phyloP scores from a whole-genome alignment of 208 protist species.

The Leishmania aethiopica region DNA sequence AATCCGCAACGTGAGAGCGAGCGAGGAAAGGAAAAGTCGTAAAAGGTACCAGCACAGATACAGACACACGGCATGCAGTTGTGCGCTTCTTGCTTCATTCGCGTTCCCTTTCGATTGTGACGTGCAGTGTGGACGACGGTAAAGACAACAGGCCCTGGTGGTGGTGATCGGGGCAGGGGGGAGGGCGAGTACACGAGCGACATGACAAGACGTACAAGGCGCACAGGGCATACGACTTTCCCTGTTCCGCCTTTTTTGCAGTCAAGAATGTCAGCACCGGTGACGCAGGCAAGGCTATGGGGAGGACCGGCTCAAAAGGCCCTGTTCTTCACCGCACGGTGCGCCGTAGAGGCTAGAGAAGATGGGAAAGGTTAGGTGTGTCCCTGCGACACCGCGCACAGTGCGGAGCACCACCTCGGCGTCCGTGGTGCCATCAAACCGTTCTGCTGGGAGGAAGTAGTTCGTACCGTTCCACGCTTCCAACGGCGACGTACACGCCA shows the following conservation, averaged over 20 bases:
- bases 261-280: not conserved
- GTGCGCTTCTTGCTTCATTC: not conserved
- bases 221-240: not conserved
- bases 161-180: too few relatives aligned
- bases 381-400: not conserved
- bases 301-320: not conserved
- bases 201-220: not conserved
- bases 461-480: conserved; percentile 27
- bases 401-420: not conserved
- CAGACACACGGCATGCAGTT: not conserved
- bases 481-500: not conserved
- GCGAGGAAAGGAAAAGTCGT: not conserved
- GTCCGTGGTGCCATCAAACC: conserved; percentile 19
- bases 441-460: conserved; percentile 21
- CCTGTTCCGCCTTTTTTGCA: not conserved
- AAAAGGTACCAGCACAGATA: not conserved
- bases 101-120: not conserved
- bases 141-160: too few relatives aligned
- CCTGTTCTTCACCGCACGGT: not conserved
- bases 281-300: not conserved
- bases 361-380: not conserved
- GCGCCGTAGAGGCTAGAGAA: not conserved
- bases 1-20: not conserved
- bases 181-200: too few relatives aligned
- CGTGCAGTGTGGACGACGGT: too few relatives aligned